phyloP scores from a whole-genome alignment of 805 yeast genomes.

The Maudiozyma serrabonitensis region DNA sequence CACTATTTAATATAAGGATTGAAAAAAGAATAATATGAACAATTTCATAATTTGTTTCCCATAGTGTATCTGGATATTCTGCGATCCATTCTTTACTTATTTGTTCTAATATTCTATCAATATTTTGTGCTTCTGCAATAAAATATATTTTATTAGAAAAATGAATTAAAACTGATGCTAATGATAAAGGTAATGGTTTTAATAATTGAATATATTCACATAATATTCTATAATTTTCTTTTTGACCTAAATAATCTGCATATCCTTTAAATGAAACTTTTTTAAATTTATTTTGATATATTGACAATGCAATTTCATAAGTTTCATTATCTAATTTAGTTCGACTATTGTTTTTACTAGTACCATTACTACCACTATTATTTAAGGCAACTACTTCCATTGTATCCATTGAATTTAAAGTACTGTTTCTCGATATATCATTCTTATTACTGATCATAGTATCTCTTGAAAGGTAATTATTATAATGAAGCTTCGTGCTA shows the following conservation, averaged over 20 bases:
- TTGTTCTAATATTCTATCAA: constrained; percentile 61
- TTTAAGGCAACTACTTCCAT: neutral
- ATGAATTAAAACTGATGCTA: constrained; percentile 46
- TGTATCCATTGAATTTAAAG: neutral
- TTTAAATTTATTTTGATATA: constrained; percentile 26
- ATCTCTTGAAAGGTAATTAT: neutral
- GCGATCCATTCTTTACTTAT: constrained; percentile 56
- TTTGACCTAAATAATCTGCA: constrained; percentile 33
- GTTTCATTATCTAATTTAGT: neutral
- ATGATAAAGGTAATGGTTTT: constrained; percentile 38
- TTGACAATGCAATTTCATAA: constrained; percentile 22
- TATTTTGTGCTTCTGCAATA: constrained; percentile 74
- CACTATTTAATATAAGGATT: constrained; percentile 64
- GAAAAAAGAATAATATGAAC: constrained; percentile 68
- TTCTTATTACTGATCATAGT: neutral
- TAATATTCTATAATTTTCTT: constrained; percentile 24
- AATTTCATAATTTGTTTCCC: constrained; percentile 44
- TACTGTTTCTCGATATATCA: neutral
- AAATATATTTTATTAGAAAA: constrained; percentile 61
- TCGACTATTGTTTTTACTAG: neutral
- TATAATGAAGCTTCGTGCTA: neutral
- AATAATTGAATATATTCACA: constrained; percentile 32
- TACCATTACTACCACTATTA: neutral
- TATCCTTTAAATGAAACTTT: constrained; percentile 33
- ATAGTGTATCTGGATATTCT: constrained; percentile 33